phyloP scores from a whole-genome alignment of 495 filamentous ascomycete species.

The Penicillium daleae region DNA sequence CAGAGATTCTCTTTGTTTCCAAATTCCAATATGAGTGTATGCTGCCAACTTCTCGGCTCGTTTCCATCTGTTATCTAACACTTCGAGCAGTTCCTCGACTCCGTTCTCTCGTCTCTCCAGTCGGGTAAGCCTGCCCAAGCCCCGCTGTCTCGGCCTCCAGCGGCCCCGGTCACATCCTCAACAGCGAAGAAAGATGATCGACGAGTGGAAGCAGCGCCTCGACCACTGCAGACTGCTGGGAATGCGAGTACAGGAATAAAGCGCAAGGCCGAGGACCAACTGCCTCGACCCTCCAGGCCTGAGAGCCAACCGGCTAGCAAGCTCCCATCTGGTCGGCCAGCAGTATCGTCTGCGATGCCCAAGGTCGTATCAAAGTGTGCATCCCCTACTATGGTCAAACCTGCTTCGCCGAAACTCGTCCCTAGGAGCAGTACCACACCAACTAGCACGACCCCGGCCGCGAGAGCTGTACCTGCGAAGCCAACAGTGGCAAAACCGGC shows the following conservation, averaged over 20 bases:
- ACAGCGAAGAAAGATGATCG: conserved; percentile 33
- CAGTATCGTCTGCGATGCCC: conserved; percentile 18
- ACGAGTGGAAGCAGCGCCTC: conserved; percentile 18
- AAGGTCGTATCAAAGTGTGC: conserved; percentile 23
- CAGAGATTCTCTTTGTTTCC: not conserved
- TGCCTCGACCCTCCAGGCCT: conserved; percentile 36
- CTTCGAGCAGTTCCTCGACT: conserved; percentile 57
- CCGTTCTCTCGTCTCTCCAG: conserved; percentile 58
- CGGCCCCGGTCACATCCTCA: conserved; percentile 32
- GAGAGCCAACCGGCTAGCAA: conserved; percentile 25
- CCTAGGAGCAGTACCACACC: conserved; percentile 22
- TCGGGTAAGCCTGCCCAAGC: conserved; percentile 45
- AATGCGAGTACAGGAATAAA: conserved; percentile 38
- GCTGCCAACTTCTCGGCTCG: conserved; percentile 16
- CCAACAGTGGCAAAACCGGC: conserved; percentile 2
- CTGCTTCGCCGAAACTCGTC: conserved; percentile 23
- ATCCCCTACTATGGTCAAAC: conserved; percentile 15
- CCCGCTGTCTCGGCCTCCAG: conserved; percentile 36
- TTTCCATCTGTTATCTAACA: conserved; percentile 26
- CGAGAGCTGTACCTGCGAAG: conserved; percentile 12
- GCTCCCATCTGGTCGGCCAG: conserved; percentile 9
- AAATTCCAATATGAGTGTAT: conserved; percentile 52
- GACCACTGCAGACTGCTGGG: conserved; percentile 22
- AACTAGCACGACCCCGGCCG: conserved; percentile 26
- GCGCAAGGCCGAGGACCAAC: conserved; percentile 49